A percentile compares a stretch with the other conserved stretches of the same genome.
Evolutionary conservation across 352 stramenopile genomes (phyloP).

Genomic region (Globisporangium uncinulatum): DNA sequence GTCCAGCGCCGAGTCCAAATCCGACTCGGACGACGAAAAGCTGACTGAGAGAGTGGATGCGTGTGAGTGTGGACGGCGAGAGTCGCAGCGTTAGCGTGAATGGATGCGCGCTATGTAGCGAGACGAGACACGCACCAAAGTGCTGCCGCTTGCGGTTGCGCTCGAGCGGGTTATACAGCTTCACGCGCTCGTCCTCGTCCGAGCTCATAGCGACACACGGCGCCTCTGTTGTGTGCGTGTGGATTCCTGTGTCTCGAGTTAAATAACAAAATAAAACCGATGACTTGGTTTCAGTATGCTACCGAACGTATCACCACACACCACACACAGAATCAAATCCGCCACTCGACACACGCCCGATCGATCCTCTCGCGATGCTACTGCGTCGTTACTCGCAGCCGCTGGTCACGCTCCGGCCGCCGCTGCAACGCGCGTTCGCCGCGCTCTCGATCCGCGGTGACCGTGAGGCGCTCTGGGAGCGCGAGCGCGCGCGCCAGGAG

Average conservation of each 20-base stretch:
- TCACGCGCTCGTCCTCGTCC: constrained; percentile 49
- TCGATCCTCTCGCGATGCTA: neutral
- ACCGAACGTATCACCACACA: neutral
- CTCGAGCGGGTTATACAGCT: constrained; percentile 70
- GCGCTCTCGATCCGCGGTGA: constrained; percentile 34
- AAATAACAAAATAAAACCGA: neutral
- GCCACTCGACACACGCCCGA: neutral
- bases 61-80: too few species aligned
- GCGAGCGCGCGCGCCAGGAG: constrained; percentile 48
- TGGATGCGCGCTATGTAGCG: neutral
- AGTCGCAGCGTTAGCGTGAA: neutral
- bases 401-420: neutral
- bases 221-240: neutral
- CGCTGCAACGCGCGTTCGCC: constrained; percentile 5
- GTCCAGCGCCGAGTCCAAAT: constrained; percentile 11
- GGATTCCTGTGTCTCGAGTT: neutral
- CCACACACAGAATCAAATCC: neutral
- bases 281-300: constrained; percentile 2
- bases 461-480: constrained; percentile 45
- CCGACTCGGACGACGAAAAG: constrained; percentile 34
- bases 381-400: neutral
- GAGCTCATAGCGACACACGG: constrained; percentile 24
- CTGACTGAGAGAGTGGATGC: constrained; percentile 16
- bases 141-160: constrained; percentile 58
- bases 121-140: constrained; percentile 34